A percentile compares a stretch with the other conserved stretches of the same genome.
These are phyloP conservation scores for Trypanosoma congolense DNA, from an alignment of 208 protist species.

Conservation along the genomic window DNA sequence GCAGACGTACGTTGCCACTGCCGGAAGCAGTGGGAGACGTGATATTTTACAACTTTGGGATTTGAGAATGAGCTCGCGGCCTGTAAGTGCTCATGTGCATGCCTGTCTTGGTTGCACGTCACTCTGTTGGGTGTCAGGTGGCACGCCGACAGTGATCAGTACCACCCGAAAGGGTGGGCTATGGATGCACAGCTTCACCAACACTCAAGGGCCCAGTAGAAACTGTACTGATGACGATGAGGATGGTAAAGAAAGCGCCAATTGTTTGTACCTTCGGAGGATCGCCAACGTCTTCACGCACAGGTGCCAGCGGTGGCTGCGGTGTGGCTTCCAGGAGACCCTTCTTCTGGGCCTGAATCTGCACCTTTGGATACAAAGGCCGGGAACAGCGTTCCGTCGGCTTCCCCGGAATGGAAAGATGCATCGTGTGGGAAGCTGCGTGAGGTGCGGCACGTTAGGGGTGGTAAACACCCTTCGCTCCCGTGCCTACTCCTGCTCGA, in stretches of 20 bases:
- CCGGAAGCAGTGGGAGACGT: slow-evolving; percentile 23
- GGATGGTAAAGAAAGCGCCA: background rate
- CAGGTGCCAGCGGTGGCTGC: slow-evolving; percentile 43
- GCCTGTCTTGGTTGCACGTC: slow-evolving; percentile 46
- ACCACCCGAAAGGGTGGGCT: slow-evolving; percentile 42
- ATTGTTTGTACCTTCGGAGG: slow-evolving; percentile 3
- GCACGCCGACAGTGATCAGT: slow-evolving; percentile 35
- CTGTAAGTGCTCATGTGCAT: slow-evolving; percentile 28
- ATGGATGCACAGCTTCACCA: slow-evolving; percentile 35
- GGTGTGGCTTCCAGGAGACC: slow-evolving; percentile 26
- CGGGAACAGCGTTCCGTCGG: too few species aligned
- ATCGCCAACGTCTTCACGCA: slow-evolving; percentile 32
- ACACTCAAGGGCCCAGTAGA: slow-evolving; percentile 10
- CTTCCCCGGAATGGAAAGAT: slow-evolving; percentile 4
- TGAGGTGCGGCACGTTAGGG: slow-evolving; percentile 14
- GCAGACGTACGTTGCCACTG: slow-evolving; percentile 52
- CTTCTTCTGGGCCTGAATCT: background rate
- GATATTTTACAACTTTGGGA: slow-evolving; percentile 81
- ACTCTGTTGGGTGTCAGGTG: slow-evolving; percentile 43
- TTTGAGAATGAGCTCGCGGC: slow-evolving; percentile 42
- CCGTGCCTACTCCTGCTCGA: slow-evolving; percentile 53
- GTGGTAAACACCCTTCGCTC: slow-evolving; percentile 35
- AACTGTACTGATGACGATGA: background rate
- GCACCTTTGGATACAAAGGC: too few species aligned
- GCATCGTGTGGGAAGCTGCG: background rate